These are phyloP conservation scores for Ormosia emarginata DNA, from an alignment of 306 rosid genomes.

Conservation along the genomic window DNA sequence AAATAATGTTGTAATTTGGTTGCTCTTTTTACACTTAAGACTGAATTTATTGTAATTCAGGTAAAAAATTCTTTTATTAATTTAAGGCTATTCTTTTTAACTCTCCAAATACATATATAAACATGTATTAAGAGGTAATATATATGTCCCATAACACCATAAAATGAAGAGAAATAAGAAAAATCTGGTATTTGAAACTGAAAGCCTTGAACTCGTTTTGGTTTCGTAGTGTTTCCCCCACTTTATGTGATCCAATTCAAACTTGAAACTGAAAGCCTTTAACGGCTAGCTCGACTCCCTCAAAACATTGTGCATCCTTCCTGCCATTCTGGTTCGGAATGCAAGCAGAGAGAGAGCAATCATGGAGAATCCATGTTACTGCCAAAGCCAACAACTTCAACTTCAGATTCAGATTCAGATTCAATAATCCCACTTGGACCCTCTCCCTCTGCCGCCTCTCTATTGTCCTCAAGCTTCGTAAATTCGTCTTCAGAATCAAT, in stretches of 20 bases:
- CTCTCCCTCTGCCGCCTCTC: conserved; percentile 40
- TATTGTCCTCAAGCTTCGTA: conserved; percentile 45
- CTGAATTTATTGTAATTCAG: no score
- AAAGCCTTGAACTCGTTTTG: no score
- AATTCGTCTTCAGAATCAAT: conserved; percentile 19
- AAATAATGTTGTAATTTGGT: no score
- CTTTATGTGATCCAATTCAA: not conserved
- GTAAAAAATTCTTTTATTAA: no score
- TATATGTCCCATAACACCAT: no score
- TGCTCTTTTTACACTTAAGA: no score
- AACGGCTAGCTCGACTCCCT: conserved; percentile 23
- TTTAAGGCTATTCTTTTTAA: no score
- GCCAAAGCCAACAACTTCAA: conserved; percentile 48
- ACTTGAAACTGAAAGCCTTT: not conserved
- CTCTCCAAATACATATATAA: no score
- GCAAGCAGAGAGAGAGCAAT: conserved; percentile 34
- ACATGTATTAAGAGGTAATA: no score
- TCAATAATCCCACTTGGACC: conserved; percentile 30
- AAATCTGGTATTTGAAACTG: no score
- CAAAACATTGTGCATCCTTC: not conserved
- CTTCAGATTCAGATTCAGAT: conserved; percentile 44
- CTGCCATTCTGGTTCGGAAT: conserved; percentile 15
- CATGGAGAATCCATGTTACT: conserved; percentile 43
- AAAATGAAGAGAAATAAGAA: no score
- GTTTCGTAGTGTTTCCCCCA: no score